A percentile compares a stretch with the other conserved stretches of the same genome.
Conservation (phyloP, 345 rosid species). For the Raphanus raphanistrum region DNA sequence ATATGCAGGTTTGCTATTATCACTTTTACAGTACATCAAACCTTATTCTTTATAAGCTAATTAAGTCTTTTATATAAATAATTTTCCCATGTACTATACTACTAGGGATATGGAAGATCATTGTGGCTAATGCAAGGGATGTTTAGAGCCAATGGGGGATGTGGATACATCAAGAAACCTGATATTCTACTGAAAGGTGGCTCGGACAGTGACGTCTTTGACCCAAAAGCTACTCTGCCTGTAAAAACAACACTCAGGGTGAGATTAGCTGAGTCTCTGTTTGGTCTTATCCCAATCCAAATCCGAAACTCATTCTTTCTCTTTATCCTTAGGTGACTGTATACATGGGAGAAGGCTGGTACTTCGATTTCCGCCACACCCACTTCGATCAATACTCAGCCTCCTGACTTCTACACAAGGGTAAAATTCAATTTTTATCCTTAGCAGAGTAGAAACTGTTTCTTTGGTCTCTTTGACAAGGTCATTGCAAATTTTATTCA, state of each 20-base stretch:
- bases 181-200: conserved; percentile 51
- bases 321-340: conserved; percentile 26
- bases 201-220: conserved; percentile 51
- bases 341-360: conserved; percentile 47
- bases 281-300: background rate
- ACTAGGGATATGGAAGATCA: conserved; percentile 66
- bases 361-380: conserved; percentile 41
- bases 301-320: background rate
- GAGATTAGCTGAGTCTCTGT: conserved; percentile 5
- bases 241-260: conserved; percentile 38
- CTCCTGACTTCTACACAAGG: conserved; percentile 41
- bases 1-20: conserved; percentile 66
- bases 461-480: background rate
- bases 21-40: background rate
- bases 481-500: conserved; percentile 26
- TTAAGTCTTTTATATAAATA: background rate
- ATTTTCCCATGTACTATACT: background rate
- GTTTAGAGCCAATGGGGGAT: conserved; percentile 71
- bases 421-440: conserved; percentile 5
- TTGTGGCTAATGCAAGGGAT: conserved; percentile 82
- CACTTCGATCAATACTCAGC: conserved; percentile 41
- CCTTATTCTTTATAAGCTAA: conserved; percentile 14
- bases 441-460: background rate
- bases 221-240: conserved; percentile 52
- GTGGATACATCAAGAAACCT: conserved; percentile 76